A percentile compares a stretch with the other conserved stretches of the same genome.
Evolutionary conservation across 495 filamentous ascomycete genomes (phyloP).

Genomic region (Aspergillus sclerotiicarbonarius): DNA sequence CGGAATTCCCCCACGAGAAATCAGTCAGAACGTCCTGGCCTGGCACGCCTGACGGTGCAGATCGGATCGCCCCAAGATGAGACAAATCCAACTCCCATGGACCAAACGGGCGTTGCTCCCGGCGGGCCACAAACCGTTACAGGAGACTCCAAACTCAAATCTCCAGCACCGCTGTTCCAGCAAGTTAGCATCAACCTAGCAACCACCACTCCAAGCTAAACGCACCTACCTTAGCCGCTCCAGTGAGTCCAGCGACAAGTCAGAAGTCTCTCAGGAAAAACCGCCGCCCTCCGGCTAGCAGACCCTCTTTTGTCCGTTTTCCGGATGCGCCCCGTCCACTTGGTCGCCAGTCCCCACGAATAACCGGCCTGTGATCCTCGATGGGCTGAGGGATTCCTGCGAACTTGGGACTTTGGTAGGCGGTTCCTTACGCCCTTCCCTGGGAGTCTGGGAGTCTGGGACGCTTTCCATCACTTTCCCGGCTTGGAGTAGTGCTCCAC

Average conservation of each 20-base stretch:
- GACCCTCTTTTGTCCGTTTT: conserved; percentile 16
- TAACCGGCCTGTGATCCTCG: conserved; percentile 16
- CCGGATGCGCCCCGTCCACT: conserved; percentile 13
- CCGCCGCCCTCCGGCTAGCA: neutral
- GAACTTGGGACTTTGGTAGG: neutral
- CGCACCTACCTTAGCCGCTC: neutral
- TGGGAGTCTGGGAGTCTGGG: too few relatives aligned
- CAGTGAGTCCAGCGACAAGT: neutral
- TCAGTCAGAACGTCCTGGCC: neutral
- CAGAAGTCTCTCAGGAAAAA: neutral
- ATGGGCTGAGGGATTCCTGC: conserved; percentile 7
- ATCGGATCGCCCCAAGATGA: conserved; percentile 40
- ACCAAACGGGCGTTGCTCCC: conserved; percentile 1
- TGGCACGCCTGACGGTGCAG: conserved; percentile 30
- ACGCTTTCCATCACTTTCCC: neutral
- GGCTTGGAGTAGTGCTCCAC: neutral
- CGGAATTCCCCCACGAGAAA: too few relatives aligned
- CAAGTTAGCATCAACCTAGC: neutral
- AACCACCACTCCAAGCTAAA: neutral
- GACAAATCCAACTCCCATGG: conserved; percentile 19
- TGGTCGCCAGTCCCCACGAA: conserved; percentile 15
- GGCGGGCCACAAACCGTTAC: conserved; percentile 8
- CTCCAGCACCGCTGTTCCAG: neutral
- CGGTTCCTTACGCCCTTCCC: neutral
- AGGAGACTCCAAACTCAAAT: neutral